Conservation (phyloP, 257 asterid genomes). For the Solanum pimpinellifolium region DNA sequence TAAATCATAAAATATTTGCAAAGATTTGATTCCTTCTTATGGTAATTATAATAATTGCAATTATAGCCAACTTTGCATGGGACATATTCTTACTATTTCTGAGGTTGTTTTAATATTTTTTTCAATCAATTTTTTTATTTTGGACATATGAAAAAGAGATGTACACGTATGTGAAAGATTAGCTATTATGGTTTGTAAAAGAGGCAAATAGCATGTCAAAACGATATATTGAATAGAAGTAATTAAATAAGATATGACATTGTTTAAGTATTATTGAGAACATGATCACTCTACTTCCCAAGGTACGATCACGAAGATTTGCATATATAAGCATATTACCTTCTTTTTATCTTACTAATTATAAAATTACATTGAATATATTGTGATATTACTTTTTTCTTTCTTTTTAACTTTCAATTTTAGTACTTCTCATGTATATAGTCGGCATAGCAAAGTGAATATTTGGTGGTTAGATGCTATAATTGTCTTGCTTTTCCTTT, state of each 20-base stretch:
- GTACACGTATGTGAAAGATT: neutral
- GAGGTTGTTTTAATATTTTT: neutral
- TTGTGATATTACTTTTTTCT: neutral
- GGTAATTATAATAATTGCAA: neutral
- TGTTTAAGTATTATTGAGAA: neutral
- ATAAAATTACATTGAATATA: neutral
- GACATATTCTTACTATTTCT: neutral
- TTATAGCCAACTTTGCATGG: neutral
- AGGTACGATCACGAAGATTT: neutral
- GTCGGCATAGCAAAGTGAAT: neutral
- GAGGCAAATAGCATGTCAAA: neutral
- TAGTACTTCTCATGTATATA: neutral
- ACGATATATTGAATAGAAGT: neutral
- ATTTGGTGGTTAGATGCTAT: neutral
- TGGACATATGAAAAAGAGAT: neutral
- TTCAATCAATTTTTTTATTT: neutral
- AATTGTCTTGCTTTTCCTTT: neutral
- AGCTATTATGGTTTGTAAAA: accelerated
- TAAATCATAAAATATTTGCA: neutral
- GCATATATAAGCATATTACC: neutral
- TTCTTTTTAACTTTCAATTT: neutral
- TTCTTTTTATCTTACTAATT: accelerated
- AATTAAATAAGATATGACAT: neutral
- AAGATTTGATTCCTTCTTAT: neutral
- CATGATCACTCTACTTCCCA: neutral